Evolutionary conservation across 176 grass and related monocot species (phyloP).

Genomic region (Lolium multiflorum): DNA sequence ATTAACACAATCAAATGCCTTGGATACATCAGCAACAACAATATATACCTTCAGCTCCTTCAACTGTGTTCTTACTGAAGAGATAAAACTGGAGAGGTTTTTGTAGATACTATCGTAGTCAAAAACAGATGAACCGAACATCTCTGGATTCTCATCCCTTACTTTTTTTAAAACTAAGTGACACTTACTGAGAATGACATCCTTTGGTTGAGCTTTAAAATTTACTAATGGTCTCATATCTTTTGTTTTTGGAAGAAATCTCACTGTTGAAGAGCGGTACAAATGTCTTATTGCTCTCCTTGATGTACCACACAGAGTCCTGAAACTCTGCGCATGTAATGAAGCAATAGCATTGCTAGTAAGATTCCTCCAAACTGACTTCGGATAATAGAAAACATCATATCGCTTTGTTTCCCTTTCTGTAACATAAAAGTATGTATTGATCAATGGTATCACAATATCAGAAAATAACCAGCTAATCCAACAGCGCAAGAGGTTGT

Average conservation of each 20-base stretch:
- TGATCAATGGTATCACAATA: conserved; percentile 72
- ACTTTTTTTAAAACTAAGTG: conserved; percentile 65
- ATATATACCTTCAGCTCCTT: conserved; percentile 64
- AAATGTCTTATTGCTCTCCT: conserved; percentile 42
- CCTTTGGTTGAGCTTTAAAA: conserved; percentile 62
- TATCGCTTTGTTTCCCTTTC: conserved; percentile 79
- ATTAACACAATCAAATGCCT: conserved; percentile 81
- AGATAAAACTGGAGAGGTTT: conserved; percentile 67
- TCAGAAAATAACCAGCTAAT: conserved; percentile 87
- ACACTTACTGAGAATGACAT: conserved; percentile 54
- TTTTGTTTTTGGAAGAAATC: conserved; percentile 81
- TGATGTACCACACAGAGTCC: conserved; percentile 38
- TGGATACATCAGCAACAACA: conserved; percentile 91
- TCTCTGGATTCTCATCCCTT: conserved; percentile 69
- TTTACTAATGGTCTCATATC: conserved; percentile 75
- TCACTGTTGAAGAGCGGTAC: conserved; percentile 66
- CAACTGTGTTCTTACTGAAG: conserved; percentile 49
- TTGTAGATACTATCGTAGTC: conserved; percentile 75
- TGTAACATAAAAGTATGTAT: conserved; percentile 84
- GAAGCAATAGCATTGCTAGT: conserved; percentile 57
- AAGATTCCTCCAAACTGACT: conserved; percentile 71
- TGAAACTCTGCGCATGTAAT: conserved; percentile 56
- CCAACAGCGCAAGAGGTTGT: conserved; percentile 76
- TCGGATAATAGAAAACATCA: conserved; percentile 92
- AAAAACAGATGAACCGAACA: conserved; percentile 93